Conservation (phyloP, 768 basidiomycete genomes). For the Collybia mongolica region DNA sequence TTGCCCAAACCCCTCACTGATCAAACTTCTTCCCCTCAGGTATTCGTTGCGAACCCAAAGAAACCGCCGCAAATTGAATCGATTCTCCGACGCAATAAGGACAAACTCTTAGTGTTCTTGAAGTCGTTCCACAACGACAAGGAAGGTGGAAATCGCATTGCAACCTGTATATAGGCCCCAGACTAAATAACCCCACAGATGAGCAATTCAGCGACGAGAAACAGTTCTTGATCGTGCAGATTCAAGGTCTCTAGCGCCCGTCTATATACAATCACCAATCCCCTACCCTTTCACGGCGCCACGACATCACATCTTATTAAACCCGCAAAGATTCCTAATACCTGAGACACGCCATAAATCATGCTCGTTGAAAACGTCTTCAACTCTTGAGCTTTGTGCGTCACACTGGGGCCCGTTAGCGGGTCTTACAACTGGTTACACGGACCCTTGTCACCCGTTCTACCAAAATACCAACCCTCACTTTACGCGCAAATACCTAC, state of each 20-base stretch:
- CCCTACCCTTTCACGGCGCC: background rate
- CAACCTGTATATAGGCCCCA: too few relatives aligned
- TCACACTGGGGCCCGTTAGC: too few relatives aligned
- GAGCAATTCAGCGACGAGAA: conserved; percentile 99
- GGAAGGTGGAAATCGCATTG: conserved; percentile 60
- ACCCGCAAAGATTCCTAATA: background rate
- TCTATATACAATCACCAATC: background rate
- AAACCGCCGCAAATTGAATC: conserved; percentile 93
- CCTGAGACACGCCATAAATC: background rate
- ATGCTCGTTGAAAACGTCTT: background rate
- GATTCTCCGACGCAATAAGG: conserved; percentile 92
- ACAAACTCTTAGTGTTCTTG: conserved; percentile 86
- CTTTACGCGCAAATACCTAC: too few relatives aligned
- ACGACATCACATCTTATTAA: background rate
- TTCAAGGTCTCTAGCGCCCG: conserved; percentile 59
- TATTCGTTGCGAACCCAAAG: conserved; percentile 99
- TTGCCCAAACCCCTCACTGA: conserved; percentile 6
- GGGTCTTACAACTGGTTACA: too few relatives aligned
- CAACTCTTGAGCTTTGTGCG: background rate
- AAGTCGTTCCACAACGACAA: conserved; percentile 98
- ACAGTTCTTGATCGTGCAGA: conserved; percentile 92
- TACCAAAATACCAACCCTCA: too few relatives aligned
- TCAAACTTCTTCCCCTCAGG: conserved; percentile 39
- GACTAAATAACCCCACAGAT: conserved; percentile 42
- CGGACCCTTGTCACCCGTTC: too few relatives aligned